Base-by-base conservation (phyloP, 345 rosid genomes). In the Tarenaya hassleriana region DNA sequence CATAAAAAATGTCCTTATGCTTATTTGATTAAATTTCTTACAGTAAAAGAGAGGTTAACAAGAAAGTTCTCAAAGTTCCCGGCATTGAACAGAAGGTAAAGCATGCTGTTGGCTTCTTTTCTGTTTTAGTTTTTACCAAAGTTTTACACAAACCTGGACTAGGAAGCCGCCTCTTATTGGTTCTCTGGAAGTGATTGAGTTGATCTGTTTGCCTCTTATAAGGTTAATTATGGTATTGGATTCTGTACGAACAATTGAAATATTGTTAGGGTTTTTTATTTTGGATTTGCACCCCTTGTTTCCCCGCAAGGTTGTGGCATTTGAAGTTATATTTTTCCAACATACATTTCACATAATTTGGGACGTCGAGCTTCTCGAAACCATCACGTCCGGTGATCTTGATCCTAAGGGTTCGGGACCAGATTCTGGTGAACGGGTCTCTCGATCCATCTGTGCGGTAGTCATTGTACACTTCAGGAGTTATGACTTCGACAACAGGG, bases 61-160 rank as follows among this genome's bases (percentile, higher is more conserved):
- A 92, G 80, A 92, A 92, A 70, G 96, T 92, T 66, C 98, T 92
- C 52, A 92, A 92, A 76, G 95, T 92, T 61, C 90, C 98, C 27
- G 94, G 96, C 29, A 73, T 88, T 48, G 98, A 92, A 56, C 98
- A 88, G 69, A 92, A 88, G 98, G 96, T 91, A 70, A 61, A 47
- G 16, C 24, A 34, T 24, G 33, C 51, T 47, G 51, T 53, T 40
- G 0, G 27, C 34, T 34, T 47, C 39, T 40, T 33, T 16, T 52
- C 31, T 31, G 4, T 34, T 64, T 55, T 19, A 43, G 0, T 7
- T 46, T 27, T 17, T 16, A 1, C 41, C 33, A 7, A 4, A 38
- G 10, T 45, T 39, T 24, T 37, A 17, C 20, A 19, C 27, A 7
- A 29, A 2, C 52, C 15, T 40, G 18, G 40, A 7, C n/a, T 50